Percentiles rank a stretch among this genome's conserved stretches.
These are phyloP conservation scores for Pythium rhizo-oryzae DNA, from an alignment of 352 stramenopile species.

Conservation along the genomic window DNA sequence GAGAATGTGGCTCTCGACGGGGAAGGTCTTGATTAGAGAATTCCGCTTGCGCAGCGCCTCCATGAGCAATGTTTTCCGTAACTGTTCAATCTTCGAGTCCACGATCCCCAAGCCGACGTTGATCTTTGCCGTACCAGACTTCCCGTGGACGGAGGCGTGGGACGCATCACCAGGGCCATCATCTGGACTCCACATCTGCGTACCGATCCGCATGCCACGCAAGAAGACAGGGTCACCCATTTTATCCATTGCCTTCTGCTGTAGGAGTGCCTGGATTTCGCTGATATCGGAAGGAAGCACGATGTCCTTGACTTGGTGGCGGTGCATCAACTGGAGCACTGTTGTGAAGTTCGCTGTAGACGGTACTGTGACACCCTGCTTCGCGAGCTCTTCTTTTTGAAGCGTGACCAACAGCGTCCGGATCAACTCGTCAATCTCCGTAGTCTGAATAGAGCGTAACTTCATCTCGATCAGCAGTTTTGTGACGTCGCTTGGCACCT, in stretches of 20 bases:
- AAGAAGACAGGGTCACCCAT: constrained; percentile 61
- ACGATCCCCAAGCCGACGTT: constrained; percentile 62
- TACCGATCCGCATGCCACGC: constrained; percentile 66
- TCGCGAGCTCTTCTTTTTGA: constrained; percentile 61
- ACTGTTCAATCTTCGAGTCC: constrained; percentile 63
- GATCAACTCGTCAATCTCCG: constrained; percentile 61
- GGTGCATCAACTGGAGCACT: constrained; percentile 56
- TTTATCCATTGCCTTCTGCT: constrained; percentile 59
- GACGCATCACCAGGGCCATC: constrained; percentile 1
- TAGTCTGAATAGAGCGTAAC: constrained; percentile 53
- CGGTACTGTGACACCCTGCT: constrained; percentile 47
- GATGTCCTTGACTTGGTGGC: constrained; percentile 58
- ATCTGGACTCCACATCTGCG: constrained; percentile 36
- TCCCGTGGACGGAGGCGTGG: constrained; percentile 4
- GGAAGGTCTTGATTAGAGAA: constrained; percentile 70
- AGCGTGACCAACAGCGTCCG: constrained; percentile 53
- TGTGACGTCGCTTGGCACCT: constrained; percentile 46
- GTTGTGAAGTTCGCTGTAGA: constrained; percentile 48
- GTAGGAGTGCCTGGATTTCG: constrained; percentile 48
- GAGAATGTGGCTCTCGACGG: constrained; percentile 50
- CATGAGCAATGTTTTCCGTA: constrained; percentile 66
- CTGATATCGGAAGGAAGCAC: constrained; percentile 40
- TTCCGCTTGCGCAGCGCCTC: constrained; percentile 73
- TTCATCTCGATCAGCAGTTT: constrained; percentile 56
- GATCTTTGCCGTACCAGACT: constrained; percentile 20